A percentile compares a stretch with the other conserved stretches of the same genome.
Conservation (phyloP, 495 filamentous ascomycete genomes). For the Aspergillus avenaceus region DNA sequence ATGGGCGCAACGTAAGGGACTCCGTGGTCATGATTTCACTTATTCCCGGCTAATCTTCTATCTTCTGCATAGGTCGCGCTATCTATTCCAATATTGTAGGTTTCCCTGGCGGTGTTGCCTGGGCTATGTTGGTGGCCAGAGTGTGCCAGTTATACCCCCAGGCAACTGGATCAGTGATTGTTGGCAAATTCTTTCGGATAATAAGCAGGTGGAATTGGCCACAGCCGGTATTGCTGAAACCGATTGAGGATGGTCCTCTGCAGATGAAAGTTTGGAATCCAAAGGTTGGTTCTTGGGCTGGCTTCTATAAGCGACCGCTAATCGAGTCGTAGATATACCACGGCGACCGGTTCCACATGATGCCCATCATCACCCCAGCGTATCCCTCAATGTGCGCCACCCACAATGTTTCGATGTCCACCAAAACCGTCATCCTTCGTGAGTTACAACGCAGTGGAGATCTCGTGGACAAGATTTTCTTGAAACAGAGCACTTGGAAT, state of each 20-base stretch:
- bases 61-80: constrained; percentile 53
- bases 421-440: constrained; percentile 73
- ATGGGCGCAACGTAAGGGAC: constrained; percentile 76
- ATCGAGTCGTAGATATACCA: constrained; percentile 60
- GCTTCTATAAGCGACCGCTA: background rate
- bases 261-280: constrained; percentile 93
- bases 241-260: constrained; percentile 76
- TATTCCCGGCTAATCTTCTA: constrained; percentile 3
- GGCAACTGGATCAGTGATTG: constrained; percentile 77
- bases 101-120: constrained; percentile 94
- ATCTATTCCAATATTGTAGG: constrained; percentile 95
- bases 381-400: constrained; percentile 97
- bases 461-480: constrained; percentile 77
- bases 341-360: constrained; percentile 76
- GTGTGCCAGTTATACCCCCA: constrained; percentile 97
- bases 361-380: constrained; percentile 96
- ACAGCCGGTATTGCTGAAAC: constrained; percentile 80
- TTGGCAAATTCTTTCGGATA: constrained; percentile 90
- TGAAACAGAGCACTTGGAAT: constrained; percentile 72
- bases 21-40: background rate
- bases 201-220: constrained; percentile 94
- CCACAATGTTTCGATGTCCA: constrained; percentile 85
- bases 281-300: constrained; percentile 48
- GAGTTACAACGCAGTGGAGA: constrained; percentile 75
- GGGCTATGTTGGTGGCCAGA: constrained; percentile 93